These are phyloP conservation scores for Yamagishiella unicocca DNA, from an alignment of 139 green algal genomes.

Conservation along the genomic window DNA sequence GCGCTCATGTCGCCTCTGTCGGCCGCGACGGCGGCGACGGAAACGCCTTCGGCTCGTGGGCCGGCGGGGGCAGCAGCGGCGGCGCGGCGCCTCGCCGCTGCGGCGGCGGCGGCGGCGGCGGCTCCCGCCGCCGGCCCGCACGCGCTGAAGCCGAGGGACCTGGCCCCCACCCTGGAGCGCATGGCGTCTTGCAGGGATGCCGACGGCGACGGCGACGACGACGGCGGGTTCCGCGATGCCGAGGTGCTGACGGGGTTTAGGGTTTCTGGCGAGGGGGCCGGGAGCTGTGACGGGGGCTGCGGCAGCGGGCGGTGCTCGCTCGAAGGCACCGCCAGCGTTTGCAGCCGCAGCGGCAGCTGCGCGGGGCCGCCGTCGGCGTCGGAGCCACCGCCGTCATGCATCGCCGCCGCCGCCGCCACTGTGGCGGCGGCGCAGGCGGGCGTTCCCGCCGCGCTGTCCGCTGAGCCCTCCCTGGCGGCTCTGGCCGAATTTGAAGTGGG, in stretches of 20 bases:
- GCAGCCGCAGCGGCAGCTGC: slow-evolving; percentile 21
- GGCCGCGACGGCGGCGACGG: background rate
- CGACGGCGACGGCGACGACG: background rate
- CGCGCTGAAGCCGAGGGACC: background rate
- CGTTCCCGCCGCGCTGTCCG: background rate
- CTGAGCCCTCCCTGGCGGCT: background rate
- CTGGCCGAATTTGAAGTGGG: background rate
- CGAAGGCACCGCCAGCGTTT: background rate
- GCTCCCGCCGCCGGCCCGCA: background rate
- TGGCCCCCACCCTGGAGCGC: background rate
- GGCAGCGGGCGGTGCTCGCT: too few species aligned
- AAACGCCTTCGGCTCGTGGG: background rate
- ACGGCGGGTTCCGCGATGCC: background rate
- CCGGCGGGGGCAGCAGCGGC: background rate
- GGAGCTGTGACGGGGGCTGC: too few species aligned
- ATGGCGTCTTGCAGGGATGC: background rate
- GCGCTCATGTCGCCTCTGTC: background rate
- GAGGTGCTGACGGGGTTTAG: background rate
- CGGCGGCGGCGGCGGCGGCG: background rate
- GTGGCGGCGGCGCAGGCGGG: background rate
- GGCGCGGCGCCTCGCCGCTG: background rate
- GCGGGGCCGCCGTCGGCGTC: background rate
- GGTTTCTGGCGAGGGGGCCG: too few species aligned
- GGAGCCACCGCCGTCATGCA: background rate
- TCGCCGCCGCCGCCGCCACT: background rate